Percentiles rank a stretch among this genome's conserved stretches.
phyloP scores from a whole-genome alignment of 2,329 filamentous ascomycete genomes.

The Fusarium sp. region DNA sequence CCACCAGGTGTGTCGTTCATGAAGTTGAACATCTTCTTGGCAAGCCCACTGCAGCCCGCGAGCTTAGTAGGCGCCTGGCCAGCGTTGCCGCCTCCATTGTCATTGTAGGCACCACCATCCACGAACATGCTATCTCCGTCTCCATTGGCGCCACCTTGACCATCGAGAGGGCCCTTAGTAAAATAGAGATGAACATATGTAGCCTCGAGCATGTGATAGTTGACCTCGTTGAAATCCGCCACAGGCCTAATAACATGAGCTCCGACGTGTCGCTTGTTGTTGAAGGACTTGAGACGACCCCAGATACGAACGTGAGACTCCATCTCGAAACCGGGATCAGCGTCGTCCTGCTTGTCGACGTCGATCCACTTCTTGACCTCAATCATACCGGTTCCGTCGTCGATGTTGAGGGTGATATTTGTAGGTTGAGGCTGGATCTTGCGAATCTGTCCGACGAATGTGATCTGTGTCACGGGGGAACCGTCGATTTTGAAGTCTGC shows the following conservation, averaged over 20 bases:
- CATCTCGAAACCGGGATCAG: slow-evolving; percentile 65
- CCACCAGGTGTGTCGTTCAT: slow-evolving; percentile 73
- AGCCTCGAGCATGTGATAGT: slow-evolving; percentile 90
- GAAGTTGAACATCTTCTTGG: slow-evolving; percentile 75
- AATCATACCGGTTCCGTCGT: slow-evolving; percentile 92
- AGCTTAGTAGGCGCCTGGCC: slow-evolving; percentile 52
- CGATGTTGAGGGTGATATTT: slow-evolving; percentile 90
- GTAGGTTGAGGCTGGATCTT: slow-evolving; percentile 86
- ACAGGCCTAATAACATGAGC: slow-evolving; percentile 84
- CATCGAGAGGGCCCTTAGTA: slow-evolving; percentile 70
- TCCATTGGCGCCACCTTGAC: slow-evolving; percentile 50
- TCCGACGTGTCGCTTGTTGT: slow-evolving; percentile 81
- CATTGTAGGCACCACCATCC: slow-evolving; percentile 55
- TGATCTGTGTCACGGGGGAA: slow-evolving; percentile 72
- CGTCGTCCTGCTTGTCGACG: slow-evolving; percentile 61
- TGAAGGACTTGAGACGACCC: slow-evolving; percentile 84
- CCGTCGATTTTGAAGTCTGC: slow-evolving; percentile 87
- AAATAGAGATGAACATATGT: slow-evolving; percentile 88
- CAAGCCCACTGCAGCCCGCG: slow-evolving; percentile 60
- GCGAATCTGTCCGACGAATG: slow-evolving; percentile 90
- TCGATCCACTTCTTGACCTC: slow-evolving; percentile 92
- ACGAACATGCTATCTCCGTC: slow-evolving; percentile 65
- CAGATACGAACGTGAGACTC: slow-evolving; percentile 86
- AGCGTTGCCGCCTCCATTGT: slow-evolving; percentile 47
- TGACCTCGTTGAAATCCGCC: slow-evolving; percentile 88